These are phyloP conservation scores for Termitomyces sp. DNA, from an alignment of 768 basidiomycete genomes.

Conservation along the genomic window DNA sequence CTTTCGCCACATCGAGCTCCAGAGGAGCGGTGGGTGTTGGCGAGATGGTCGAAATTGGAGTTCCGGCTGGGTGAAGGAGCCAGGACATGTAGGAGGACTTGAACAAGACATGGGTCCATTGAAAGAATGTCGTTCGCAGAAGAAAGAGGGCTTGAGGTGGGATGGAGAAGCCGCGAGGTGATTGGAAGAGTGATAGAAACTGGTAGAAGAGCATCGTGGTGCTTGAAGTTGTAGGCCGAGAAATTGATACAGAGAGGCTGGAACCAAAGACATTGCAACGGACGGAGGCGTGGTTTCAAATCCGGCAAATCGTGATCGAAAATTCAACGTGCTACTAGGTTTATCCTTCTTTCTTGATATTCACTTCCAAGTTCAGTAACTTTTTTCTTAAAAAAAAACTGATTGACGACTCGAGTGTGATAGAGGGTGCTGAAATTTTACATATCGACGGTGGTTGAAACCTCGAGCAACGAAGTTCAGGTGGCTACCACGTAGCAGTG, in stretches of 20 bases:
- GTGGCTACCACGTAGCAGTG: no score
- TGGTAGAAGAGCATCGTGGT: neutral
- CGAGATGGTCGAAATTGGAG: neutral
- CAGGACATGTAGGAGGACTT: neutral
- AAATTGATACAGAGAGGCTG: neutral
- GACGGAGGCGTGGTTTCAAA: no score
- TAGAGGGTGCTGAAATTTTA: no score
- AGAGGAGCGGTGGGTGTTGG: neutral
- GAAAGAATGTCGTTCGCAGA: neutral
- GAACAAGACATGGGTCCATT: neutral
- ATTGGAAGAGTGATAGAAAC: neutral
- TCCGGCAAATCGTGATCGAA: no score
- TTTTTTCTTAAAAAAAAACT: no score
- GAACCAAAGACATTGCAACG: neutral
- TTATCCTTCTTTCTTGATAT: no score
- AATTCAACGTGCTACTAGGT: no score
- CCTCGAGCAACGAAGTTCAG: no score
- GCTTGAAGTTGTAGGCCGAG: neutral
- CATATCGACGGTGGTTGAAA: no score
- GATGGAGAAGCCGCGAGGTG: neutral
- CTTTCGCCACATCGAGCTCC: neutral
- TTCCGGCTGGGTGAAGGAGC: neutral
- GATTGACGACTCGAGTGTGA: no score
- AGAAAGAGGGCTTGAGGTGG: neutral
- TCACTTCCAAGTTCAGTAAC: no score